Evolutionary conservation across 139 green algal genomes (phyloP).

Genomic region (Limnomonas spitsbergensis): DNA sequence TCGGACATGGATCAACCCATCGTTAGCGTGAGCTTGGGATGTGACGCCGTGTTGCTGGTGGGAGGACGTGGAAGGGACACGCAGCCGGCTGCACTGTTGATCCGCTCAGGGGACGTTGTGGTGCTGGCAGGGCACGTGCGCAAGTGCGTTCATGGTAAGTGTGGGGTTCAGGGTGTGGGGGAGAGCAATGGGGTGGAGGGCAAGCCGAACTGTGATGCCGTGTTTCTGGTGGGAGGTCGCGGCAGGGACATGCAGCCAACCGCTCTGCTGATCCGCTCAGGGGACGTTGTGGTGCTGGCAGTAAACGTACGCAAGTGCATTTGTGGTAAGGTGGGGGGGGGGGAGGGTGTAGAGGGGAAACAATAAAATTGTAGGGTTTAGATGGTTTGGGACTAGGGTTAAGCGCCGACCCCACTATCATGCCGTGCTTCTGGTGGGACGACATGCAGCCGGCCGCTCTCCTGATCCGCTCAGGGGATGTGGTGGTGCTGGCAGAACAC

Average conservation of each 20-base stretch:
- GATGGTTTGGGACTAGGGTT: no score
- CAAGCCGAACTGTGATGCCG: conserved; percentile 64
- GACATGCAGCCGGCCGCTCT: conserved; percentile 60
- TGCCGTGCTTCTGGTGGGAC: conserved; percentile 84
- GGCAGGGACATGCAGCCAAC: conserved; percentile 57
- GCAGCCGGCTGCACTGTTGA: conserved; percentile 63
- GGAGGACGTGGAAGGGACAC: conserved; percentile 60
- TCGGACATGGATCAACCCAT: conserved; percentile 72
- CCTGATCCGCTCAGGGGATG: conserved; percentile 77
- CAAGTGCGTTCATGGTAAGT: conserved; percentile 6
- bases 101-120: conserved; percentile 79
- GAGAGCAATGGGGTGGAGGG: no score
- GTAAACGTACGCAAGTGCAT: neutral
- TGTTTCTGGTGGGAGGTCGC: conserved; percentile 82
- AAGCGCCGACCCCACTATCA: no score
- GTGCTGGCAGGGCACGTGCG: conserved; percentile 51
- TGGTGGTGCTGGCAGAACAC: conserved; percentile 62
- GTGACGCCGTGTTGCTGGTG: conserved; percentile 81
- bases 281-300: conserved; percentile 78
- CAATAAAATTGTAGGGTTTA: no score
- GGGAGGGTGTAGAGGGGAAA: no score
- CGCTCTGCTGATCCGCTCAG: conserved; percentile 72
- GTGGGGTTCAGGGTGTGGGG: neutral
- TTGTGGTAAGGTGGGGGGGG: conserved; percentile 7
- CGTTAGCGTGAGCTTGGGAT: conserved; percentile 80